Evolutionary conservation across 306 rosid species (phyloP).

Genomic region (Gleditsia sinensis): DNA sequence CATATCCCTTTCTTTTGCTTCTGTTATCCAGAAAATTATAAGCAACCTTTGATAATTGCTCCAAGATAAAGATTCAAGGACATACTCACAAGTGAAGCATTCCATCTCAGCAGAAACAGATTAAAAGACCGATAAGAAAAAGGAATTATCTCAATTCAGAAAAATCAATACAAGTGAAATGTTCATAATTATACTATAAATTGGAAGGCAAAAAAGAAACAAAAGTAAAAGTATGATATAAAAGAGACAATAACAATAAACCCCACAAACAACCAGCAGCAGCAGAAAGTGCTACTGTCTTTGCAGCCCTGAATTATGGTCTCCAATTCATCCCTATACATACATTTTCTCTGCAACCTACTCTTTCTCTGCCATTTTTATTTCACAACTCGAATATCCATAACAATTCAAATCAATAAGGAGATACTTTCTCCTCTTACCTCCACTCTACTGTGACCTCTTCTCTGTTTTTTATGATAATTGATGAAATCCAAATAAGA

Average conservation of each 20-base stretch:
- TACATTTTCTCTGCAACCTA: constrained; percentile 77
- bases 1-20: neutral
- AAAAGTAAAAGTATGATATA: constrained; percentile 67
- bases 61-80: constrained; percentile 1
- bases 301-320: constrained; percentile 59
- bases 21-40: neutral
- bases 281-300: constrained; percentile 51
- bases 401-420: constrained; percentile 76
- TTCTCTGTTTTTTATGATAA: constrained; percentile 29
- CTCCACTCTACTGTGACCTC: constrained; percentile 39
- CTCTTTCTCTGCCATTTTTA: constrained; percentile 63
- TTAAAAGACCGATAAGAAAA: constrained; percentile 12
- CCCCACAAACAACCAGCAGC: constrained; percentile 50
- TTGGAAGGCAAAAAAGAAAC: constrained; percentile 42
- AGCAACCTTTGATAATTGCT: neutral
- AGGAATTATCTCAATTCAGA: constrained; percentile 42
- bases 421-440: constrained; percentile 51
- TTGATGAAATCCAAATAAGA: neutral
- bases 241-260: constrained; percentile 56
- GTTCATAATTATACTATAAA: constrained; percentile 66
- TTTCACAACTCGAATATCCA: constrained; percentile 69
- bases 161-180: constrained; percentile 57
- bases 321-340: constrained; percentile 76
- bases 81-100: constrained; percentile 14
- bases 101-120: constrained; percentile 17